Evolutionary conservation across 441 rosid species (phyloP), one percentile per base, ranked within the genome.

Genomic region (Populus hybrid): DNA sequence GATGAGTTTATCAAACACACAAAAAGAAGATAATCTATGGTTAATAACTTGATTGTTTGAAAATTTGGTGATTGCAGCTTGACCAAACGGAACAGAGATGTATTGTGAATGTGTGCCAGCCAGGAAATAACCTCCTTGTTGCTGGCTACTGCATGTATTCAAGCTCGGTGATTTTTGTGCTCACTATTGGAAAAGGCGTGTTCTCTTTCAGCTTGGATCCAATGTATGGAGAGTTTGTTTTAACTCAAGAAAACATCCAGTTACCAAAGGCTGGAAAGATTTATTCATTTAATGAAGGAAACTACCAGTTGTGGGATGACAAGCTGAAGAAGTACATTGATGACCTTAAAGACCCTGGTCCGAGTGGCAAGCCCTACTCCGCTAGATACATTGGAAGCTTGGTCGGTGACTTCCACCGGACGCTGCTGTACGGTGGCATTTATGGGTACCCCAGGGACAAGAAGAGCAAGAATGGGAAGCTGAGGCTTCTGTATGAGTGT

Each of bases 71-170:
- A 71, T 73, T 86, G 84, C 90, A 92, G 99, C 97, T 95, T 69
- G 97, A 72, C 35, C 23, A 81, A 32, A 71, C 70, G 50, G 88
- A 86, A 79, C 86, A 90, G 88, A 90, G 92, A 75, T 95, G 98
- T 76, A 83, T 90, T 32, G 93, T 95, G 73, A 92, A 83, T 46
- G 99, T 95, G 79, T 95, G 99, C 81, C 99, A 95, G 69, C 99
- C 99, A 34, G 97, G 98, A 83, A 88, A 82, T 85, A 95, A 95
- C 85, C 90, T 95, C 20, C 85, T 95, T 34, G 97, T 95, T 18
- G 94, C 99, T 6, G 99, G 97, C 61, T 95, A 95, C 81, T 95
- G 97, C 91, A 93, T 95, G 95, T 94, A 95, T 81, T 95, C 98
- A 4, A 95, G 99, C 89, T 95, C 98, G 4, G 76, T 94, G 75